Conservation (phyloP, 2,329 filamentous ascomycete species). For the Diplodia scrobiculata region DNA sequence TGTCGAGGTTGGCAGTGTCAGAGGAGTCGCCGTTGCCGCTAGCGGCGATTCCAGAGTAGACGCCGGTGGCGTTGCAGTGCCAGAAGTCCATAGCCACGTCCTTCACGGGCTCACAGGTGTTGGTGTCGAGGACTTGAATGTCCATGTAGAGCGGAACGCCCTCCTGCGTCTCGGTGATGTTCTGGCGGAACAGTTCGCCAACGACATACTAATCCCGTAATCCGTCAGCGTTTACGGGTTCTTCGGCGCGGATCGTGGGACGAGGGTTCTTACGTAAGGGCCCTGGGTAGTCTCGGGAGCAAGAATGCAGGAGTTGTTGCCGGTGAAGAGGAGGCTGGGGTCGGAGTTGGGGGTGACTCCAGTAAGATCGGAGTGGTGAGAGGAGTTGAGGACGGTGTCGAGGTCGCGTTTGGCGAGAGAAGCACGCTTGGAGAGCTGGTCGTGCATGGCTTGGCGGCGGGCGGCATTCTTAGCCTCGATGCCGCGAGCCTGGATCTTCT, state of each 20-base stretch:
- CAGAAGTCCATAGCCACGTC: slow-evolving; percentile 58
- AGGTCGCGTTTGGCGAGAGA: slow-evolving; percentile 35
- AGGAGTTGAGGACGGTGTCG: slow-evolving; percentile 31
- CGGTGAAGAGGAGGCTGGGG: slow-evolving; percentile 37
- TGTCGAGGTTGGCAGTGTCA: slow-evolving; percentile 41
- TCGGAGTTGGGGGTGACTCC: slow-evolving; percentile 38
- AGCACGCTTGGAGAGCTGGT: slow-evolving; percentile 45
- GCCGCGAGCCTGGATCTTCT: slow-evolving; percentile 45
- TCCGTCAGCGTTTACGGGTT: neutral
- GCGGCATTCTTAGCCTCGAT: slow-evolving; percentile 48
- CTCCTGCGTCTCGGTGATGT: slow-evolving; percentile 53
- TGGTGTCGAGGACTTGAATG: slow-evolving; percentile 58
- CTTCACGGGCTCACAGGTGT: slow-evolving; percentile 56
- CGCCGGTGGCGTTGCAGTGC: slow-evolving; percentile 46
- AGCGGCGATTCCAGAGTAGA: slow-evolving; percentile 51
- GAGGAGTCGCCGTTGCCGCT: slow-evolving; percentile 48
- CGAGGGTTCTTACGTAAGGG: slow-evolving; percentile 36
- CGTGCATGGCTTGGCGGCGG: slow-evolving; percentile 47
- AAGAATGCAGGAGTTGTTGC: slow-evolving; percentile 43
- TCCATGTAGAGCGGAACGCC: slow-evolving; percentile 56
- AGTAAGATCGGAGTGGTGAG: slow-evolving; percentile 39
- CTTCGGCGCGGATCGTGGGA: neutral
- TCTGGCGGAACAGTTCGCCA: slow-evolving; percentile 55
- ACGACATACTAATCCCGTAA: slow-evolving; percentile 40
- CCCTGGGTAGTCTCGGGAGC: slow-evolving; percentile 41